A percentile compares a stretch with the other conserved stretches of the same genome.
Evolutionary conservation across 78 protist species (phyloP).

Genomic region (Dictyostelium firmibasis): DNA sequence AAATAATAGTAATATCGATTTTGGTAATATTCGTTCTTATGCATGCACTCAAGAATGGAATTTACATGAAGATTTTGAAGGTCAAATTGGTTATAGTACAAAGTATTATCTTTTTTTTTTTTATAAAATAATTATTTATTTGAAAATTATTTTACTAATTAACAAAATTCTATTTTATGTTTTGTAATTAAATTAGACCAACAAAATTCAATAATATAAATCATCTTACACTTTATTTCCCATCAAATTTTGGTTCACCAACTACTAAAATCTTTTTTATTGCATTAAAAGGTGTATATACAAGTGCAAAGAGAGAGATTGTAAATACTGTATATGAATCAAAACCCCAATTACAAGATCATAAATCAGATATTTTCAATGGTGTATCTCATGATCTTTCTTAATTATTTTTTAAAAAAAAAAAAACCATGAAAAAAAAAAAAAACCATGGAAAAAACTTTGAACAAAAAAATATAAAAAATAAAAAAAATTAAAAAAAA

Average conservation of each 20-base stretch:
- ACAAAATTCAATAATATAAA: conserved; percentile 70
- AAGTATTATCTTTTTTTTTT: neutral
- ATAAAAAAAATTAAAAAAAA: neutral
- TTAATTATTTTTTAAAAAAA: neutral
- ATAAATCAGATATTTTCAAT: neutral
- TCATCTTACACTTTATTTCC: conserved; percentile 51
- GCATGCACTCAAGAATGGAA: conserved; percentile 80
- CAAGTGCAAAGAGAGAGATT: conserved; percentile 65
- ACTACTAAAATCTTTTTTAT: conserved; percentile 60
- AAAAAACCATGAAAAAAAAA: neutral
- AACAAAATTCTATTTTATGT: no score
- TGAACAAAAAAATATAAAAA: neutral
- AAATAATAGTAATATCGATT: conserved; percentile 72
- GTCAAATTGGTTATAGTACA: conserved; percentile 59
- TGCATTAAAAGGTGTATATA: conserved; percentile 73
- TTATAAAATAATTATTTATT: neutral
- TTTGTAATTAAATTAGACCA: conserved; percentile 9
- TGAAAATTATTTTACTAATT: no score
- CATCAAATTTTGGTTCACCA: conserved; percentile 69
- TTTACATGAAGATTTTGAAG: conserved; percentile 69
- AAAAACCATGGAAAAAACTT: neutral
- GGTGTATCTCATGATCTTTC: conserved; percentile 5
- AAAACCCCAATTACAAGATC: conserved; percentile 67
- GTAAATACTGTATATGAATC: conserved; percentile 68
- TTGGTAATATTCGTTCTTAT: conserved; percentile 29